Conservation (phyloP, 768 basidiomycete species). For the Amanita pseudoporphyria region DNA sequence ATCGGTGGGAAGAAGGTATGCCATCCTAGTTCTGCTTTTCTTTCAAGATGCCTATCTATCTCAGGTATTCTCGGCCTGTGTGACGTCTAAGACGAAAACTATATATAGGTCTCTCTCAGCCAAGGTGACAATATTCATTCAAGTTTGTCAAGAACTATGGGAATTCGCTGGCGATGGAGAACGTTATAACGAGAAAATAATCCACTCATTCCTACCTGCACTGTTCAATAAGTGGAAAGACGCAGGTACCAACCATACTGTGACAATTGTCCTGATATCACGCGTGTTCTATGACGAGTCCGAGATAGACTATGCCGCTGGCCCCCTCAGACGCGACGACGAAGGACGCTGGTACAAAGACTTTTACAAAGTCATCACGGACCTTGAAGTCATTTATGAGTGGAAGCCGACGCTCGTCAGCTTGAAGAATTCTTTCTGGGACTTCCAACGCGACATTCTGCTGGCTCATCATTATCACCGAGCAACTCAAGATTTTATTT, state of each 20-base stretch:
- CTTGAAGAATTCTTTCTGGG: conserved; percentile 85
- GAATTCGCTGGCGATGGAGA: conserved; percentile 96
- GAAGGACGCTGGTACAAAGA: conserved; percentile 84
- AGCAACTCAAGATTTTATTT: conserved; percentile 39
- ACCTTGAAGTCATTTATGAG: conserved; percentile 79
- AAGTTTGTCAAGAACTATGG: conserved; percentile 94
- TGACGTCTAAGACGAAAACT: conserved; percentile 77
- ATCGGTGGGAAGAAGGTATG: conserved; percentile 57
- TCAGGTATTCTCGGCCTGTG: conserved; percentile 80
- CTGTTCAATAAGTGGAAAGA: conserved; percentile 82
- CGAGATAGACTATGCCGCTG: conserved; percentile 76
- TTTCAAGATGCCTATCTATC: conserved; percentile 17
- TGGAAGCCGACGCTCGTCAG: conserved; percentile 83
- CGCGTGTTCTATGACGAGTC: conserved; percentile 81
- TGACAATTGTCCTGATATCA: conserved; percentile 91
- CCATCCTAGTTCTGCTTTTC: conserved; percentile 1
- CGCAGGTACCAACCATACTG: conserved; percentile 81
- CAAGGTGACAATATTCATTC: conserved; percentile 89
- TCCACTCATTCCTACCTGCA: conserved; percentile 90
- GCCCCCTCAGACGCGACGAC: conserved; percentile 69
- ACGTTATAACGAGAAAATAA: conserved; percentile 93
- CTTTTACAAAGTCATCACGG: conserved; percentile 92
- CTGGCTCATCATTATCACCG: conserved; percentile 85
- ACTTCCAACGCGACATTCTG: conserved; percentile 86
- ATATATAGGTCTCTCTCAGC: conserved; percentile 89